These are phyloP conservation scores for Hypoxylon intermedium DNA, from an alignment of 495 filamentous ascomycete species.

Conservation along the genomic window DNA sequence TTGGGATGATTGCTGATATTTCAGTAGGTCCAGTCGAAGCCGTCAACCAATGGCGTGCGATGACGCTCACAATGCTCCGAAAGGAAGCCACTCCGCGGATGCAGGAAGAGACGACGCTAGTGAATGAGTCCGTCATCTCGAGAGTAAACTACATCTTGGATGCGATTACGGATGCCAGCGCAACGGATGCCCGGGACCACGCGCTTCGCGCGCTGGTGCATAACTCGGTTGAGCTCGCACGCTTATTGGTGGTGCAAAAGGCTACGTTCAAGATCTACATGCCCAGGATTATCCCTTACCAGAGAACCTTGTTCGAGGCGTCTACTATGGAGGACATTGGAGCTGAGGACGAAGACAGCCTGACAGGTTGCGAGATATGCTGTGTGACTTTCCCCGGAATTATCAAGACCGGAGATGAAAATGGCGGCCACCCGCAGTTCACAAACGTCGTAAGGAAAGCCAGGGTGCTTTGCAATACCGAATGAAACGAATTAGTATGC, in stretches of 20 bases:
- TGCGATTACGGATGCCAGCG: constrained; percentile 48
- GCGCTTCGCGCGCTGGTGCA: constrained; percentile 53
- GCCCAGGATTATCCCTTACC: constrained; percentile 57
- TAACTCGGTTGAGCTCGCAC: constrained; percentile 58
- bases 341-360: constrained; percentile 60
- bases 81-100: constrained; percentile 54
- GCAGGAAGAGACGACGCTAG: constrained; percentile 46
- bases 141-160: constrained; percentile 50
- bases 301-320: constrained; percentile 56
- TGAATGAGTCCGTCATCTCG: constrained; percentile 47
- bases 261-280: constrained; percentile 59
- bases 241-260: constrained; percentile 59
- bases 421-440: constrained; percentile 58
- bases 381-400: constrained; percentile 62
- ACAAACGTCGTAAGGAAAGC: constrained; percentile 63
- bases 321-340: constrained; percentile 64
- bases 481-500: constrained; percentile 41
- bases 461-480: constrained; percentile 59
- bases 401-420: constrained; percentile 63
- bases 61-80: constrained; percentile 58
- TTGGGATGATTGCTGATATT: constrained; percentile 26
- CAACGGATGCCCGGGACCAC: constrained; percentile 54
- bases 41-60: constrained; percentile 63
- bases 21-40: constrained; percentile 52
- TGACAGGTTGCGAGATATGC: constrained; percentile 53